Base-by-base conservation (phyloP, 352 stramenopile genomes). In the Pythium angustatum region DNA sequence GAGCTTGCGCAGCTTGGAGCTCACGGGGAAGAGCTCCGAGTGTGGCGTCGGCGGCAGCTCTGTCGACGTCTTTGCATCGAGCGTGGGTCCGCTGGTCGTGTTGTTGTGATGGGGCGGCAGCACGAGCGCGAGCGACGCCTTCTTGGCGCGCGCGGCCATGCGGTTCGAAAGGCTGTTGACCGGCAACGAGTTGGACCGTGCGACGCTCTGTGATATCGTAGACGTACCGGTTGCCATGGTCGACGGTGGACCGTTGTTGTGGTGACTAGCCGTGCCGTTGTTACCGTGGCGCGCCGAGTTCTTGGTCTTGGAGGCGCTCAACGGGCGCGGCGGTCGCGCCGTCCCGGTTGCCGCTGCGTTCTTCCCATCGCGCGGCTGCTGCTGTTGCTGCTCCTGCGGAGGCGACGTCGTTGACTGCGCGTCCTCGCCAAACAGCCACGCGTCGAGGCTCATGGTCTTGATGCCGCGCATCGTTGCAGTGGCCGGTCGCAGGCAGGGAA, bases 341-440 rank as follows among this genome's bases (percentile, higher is more conserved):
- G 31, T 8, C 8, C 36, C 11, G 5, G 27, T 26, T 22, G 33
- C 21, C 24, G 66, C 22, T n/a, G 33, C 38, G n/a, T 7, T 59
- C 7, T 12, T 56, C 33, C 34, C 27, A 15, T 54, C 36, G 19
- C 28, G 52, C n/a, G 19, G 26, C 52, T 45, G 30, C 9, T 61
- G 19, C 38, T 48, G 40, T n/a, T 52, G 62, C 31, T 50, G 38
- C 36, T n/a, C n/a, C n/a, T n/a, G n/a, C n/a, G n/a, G n/a, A n/a
- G n/a, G n/a, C n/a, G n/a, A n/a, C n/a, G n/a, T n/a, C n/a, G n/a
- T n/a, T n/a, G n/a, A n/a, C n/a, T 71, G 48, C 64, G 31, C 72
- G 21, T 93, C 82, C 43, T 93, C 85, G 30, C 85, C 82, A 43
- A 91, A 91, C 75, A 93, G 85, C 85, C 82, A 93, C 62, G 82